Conservation (phyloP, 2,329 filamentous ascomycete genomes). For the Aspergillus piperis region DNA sequence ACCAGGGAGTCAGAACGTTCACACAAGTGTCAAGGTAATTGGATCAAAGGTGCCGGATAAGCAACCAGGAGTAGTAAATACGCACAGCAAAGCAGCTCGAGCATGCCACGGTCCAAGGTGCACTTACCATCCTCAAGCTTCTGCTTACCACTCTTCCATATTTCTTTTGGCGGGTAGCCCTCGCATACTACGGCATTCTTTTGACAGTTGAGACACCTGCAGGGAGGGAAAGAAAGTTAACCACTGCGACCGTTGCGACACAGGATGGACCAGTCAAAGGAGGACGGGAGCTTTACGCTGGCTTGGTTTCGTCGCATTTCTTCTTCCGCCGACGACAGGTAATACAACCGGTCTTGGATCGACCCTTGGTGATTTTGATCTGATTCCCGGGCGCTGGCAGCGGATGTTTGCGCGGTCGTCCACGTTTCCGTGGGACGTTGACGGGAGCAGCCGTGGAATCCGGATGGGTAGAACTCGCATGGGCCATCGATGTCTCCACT, state of each 20-base stretch:
- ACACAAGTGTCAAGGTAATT: background rate
- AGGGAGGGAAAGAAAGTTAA: background rate
- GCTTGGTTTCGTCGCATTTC: constrained; percentile 55
- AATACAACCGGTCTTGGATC: constrained; percentile 60
- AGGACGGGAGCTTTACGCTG: constrained; percentile 44
- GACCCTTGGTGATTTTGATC: constrained; percentile 74
- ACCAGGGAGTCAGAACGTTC: constrained; percentile 10
- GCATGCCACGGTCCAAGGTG: background rate
- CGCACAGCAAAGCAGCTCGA: background rate
- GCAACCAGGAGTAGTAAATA: constrained; percentile 1
- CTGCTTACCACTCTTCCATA: constrained; percentile 85
- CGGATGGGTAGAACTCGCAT: constrained; percentile 20
- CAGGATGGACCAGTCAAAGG: constrained; percentile 25
- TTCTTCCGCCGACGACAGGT: constrained; percentile 63
- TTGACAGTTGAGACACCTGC: constrained; percentile 70
- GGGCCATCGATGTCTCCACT: constrained; percentile 25
- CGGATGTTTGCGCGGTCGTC: constrained; percentile 80
- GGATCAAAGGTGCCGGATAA: background rate
- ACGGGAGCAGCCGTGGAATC: constrained; percentile 34
- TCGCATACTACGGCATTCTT: constrained; percentile 93
- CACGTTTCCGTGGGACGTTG: constrained; percentile 62
- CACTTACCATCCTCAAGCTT: constrained; percentile 64
- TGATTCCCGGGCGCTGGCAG: constrained; percentile 59
- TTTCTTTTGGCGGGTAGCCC: constrained; percentile 81
- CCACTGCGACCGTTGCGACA: constrained; percentile 10